Conservation (phyloP, 768 basidiomycete genomes). For the Mycena leptocephala region DNA sequence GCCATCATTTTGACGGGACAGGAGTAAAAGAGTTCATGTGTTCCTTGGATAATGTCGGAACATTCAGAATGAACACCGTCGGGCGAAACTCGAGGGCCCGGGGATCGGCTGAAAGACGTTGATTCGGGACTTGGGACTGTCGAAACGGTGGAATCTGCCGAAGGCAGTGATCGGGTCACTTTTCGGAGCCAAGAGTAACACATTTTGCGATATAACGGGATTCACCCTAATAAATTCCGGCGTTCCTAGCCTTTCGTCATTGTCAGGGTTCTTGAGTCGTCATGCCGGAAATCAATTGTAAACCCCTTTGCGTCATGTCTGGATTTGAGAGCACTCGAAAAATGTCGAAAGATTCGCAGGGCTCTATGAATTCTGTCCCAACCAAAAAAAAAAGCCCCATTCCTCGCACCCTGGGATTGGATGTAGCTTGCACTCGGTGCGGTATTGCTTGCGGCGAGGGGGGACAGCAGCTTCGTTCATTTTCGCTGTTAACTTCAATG, state of each 20-base stretch:
- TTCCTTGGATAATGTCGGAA: too few relatives aligned
- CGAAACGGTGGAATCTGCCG: background rate
- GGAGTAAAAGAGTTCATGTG: too few relatives aligned
- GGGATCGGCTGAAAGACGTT: too few relatives aligned
- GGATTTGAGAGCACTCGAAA: background rate
- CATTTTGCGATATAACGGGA: background rate
- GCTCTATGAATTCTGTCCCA: background rate
- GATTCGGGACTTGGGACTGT: too few relatives aligned
- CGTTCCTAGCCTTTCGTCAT: background rate
- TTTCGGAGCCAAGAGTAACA: background rate
- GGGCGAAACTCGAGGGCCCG: too few relatives aligned
- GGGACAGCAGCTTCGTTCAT: background rate
- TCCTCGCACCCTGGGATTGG: background rate
- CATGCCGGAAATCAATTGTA: background rate
- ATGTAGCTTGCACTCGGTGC: background rate
- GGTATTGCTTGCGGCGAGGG: background rate
- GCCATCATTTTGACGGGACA: too few relatives aligned
- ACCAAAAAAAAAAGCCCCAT: background rate
- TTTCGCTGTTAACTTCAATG: background rate
- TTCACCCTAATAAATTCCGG: background rate
- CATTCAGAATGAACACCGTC: too few relatives aligned
- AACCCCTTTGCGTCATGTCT: constrained; percentile 1
- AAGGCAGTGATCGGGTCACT: background rate
- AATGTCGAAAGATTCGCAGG: background rate
- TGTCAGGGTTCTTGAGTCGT: background rate